Evolutionary conservation across 345 rosid species (phyloP).

Genomic region (Barbarea vulgaris): DNA sequence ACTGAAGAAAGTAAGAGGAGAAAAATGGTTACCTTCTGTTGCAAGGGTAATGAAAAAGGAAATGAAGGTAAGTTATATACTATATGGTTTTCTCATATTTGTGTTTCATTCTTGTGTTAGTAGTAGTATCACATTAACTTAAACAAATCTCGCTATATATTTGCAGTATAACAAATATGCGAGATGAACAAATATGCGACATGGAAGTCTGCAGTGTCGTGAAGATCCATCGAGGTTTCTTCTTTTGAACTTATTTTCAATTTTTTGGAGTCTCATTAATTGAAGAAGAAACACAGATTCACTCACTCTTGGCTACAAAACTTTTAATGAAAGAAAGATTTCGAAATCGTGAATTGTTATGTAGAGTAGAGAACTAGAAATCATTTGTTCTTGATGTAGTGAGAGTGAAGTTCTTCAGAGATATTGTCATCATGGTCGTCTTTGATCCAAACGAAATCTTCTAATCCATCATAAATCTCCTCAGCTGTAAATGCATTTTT

Average conservation of each 20-base stretch:
- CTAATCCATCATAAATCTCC: slow-evolving; percentile 41
- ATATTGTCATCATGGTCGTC: slow-evolving; percentile 29
- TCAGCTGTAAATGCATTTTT: slow-evolving; percentile 4
- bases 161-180: slow-evolving; percentile 30
- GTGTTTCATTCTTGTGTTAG: slow-evolving; percentile 1
- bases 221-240: slow-evolving; percentile 8
- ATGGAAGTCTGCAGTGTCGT: slow-evolving; percentile 19
- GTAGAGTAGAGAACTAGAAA: slow-evolving; percentile 11
- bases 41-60: slow-evolving; percentile 54
- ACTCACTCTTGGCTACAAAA: slow-evolving; percentile 24
- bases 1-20: slow-evolving; percentile 72
- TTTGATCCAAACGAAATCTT: slow-evolving; percentile 42
- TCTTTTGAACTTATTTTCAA: neutral
- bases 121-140: neutral
- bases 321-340: neutral
- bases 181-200: slow-evolving; percentile 2
- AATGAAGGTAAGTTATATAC: slow-evolving; percentile 44
- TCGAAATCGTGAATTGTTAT: neutral
- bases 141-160: slow-evolving; percentile 7
- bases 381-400: slow-evolving; percentile 31
- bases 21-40: slow-evolving; percentile 88
- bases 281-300: slow-evolving; percentile 1
- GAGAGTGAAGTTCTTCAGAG: slow-evolving; percentile 37
- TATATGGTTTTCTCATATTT: neutral
- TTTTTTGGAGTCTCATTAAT: slow-evolving; percentile 16